A percentile compares a stretch with the other conserved stretches of the same genome.
phyloP scores from a whole-genome alignment of 1,139 yeast species.

The Suhomyces panamericanus region DNA sequence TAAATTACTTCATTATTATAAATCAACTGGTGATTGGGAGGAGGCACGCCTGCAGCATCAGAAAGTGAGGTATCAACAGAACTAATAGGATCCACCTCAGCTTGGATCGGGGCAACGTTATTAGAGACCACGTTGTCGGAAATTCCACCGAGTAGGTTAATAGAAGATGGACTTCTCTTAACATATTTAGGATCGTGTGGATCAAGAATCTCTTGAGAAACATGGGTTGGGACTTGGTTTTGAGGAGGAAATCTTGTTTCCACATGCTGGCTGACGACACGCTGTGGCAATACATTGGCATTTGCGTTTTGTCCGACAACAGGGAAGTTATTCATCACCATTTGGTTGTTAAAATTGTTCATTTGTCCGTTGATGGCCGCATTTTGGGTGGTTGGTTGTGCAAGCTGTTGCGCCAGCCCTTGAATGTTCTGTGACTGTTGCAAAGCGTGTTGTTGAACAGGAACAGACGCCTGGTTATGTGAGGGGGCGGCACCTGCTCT shows the following conservation, averaged over 20 bases:
- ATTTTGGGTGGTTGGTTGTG: neutral
- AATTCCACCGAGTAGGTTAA: neutral
- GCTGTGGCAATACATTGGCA: neutral
- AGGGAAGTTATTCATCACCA: constrained; percentile 6
- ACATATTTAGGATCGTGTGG: constrained; percentile 5
- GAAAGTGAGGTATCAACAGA: constrained; percentile 1
- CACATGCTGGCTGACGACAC: neutral
- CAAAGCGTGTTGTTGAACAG: neutral
- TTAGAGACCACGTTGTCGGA: neutral
- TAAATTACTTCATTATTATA: constrained; percentile 64
- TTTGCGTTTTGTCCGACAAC: neutral
- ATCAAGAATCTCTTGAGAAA: constrained; percentile 1
- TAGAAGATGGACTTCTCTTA: constrained; percentile 6
- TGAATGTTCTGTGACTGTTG: neutral
- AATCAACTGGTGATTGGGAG: constrained; percentile 54
- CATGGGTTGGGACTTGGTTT: neutral
- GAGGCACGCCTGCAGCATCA: constrained; percentile 48
- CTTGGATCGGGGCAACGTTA: neutral
- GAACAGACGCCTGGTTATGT: neutral
- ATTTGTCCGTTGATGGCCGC: constrained; percentile 1
- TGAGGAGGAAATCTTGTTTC: neutral
- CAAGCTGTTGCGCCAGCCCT: neutral
- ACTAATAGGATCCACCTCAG: neutral
- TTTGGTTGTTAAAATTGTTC: constrained; percentile 1
- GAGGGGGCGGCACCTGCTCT: neutral